These are phyloP conservation scores for Pugionium cornutum DNA, from an alignment of 345 rosid genomes.

Conservation along the genomic window DNA sequence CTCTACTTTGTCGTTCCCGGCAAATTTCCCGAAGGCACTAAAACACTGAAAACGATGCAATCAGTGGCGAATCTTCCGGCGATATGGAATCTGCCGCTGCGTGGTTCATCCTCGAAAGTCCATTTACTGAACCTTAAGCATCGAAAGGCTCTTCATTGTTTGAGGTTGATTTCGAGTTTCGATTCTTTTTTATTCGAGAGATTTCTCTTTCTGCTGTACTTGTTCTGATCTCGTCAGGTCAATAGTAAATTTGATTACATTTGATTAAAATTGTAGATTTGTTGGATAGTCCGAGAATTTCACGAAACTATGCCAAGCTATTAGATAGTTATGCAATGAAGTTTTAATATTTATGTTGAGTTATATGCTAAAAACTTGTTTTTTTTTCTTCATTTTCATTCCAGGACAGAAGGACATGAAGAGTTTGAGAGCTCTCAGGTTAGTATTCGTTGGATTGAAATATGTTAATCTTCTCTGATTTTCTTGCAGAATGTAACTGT, in stretches of 20 bases:
- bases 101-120: background rate
- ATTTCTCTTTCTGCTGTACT: background rate
- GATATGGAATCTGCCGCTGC: slow-evolving; percentile 9
- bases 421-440: slow-evolving; percentile 49
- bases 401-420: slow-evolving; percentile 48
- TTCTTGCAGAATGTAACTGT: slow-evolving; percentile 6
- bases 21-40: slow-evolving; percentile 19
- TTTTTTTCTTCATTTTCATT: no score
- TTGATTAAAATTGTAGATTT: background rate
- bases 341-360: background rate
- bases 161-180: slow-evolving; percentile 30
- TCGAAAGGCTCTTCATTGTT: slow-evolving; percentile 29
- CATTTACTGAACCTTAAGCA: slow-evolving; percentile 1
- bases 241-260: background rate
- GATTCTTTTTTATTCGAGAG: slow-evolving; percentile 3
- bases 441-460: slow-evolving; percentile 9
- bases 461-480: background rate
- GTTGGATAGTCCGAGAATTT: background rate
- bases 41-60: slow-evolving; percentile 18
- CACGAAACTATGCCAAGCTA: background rate
- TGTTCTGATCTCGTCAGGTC: background rate
- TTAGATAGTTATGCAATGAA: background rate
- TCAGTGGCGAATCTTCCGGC: slow-evolving; percentile 24
- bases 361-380: background rate
- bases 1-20: slow-evolving; percentile 21